phyloP scores from a whole-genome alignment of 2,329 filamentous ascomycete genomes.

The Xylaria arbuscula region DNA sequence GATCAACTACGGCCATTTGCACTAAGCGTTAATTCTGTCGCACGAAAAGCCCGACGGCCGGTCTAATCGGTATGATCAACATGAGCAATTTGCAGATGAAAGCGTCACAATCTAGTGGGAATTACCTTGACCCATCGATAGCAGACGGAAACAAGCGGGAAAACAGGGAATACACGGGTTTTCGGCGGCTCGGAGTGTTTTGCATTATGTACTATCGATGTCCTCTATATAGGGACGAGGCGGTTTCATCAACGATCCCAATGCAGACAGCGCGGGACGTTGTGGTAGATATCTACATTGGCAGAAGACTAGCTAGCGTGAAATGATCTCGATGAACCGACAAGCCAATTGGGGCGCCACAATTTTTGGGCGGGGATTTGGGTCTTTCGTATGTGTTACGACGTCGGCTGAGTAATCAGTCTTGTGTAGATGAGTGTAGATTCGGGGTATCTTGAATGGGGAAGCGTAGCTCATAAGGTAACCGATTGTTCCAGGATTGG shows the following conservation, averaged over 20 bases:
- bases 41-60: not conserved
- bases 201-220: constrained; percentile 32
- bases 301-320: constrained; percentile 28
- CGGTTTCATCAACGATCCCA: constrained; percentile 15
- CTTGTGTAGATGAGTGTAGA: constrained; percentile 19
- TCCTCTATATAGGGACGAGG: constrained; percentile 17
- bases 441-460: constrained; percentile 35
- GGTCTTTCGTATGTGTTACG: constrained; percentile 19
- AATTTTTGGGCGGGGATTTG: not conserved
- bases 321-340: constrained; percentile 13
- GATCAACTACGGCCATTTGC: not conserved
- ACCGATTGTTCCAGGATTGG: constrained; percentile 14
- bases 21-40: not conserved
- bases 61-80: not conserved
- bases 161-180: not conserved
- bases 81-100: not conserved
- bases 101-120: not conserved
- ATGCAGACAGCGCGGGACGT: constrained; percentile 11
- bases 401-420: constrained; percentile 14
- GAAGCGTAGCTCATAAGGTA: constrained; percentile 21
- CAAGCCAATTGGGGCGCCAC: constrained; percentile 17
- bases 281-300: constrained; percentile 34
- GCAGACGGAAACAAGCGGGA: not conserved
- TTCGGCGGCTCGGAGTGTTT: constrained; percentile 16
- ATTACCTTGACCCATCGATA: not conserved